Evolutionary conservation across 2,329 filamentous ascomycete genomes (phyloP).

Genomic region (Monilinia fructicola): DNA sequence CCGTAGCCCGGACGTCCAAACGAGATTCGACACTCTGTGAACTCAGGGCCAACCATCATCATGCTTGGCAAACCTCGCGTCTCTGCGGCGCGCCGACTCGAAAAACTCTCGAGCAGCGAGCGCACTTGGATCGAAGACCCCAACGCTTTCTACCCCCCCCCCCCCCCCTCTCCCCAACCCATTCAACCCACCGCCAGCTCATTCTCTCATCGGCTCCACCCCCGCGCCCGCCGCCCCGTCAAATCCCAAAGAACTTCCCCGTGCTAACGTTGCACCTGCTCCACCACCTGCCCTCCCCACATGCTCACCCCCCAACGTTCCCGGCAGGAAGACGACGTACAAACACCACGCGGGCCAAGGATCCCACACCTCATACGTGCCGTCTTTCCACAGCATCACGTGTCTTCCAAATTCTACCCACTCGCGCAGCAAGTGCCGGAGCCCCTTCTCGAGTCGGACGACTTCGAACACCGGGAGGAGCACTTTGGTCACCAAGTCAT

Average conservation of each 20-base stretch:
- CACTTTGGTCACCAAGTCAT: slow-evolving; percentile 55
- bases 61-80: too few species aligned
- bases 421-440: slow-evolving; percentile 30
- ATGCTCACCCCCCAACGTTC: slow-evolving; percentile 50
- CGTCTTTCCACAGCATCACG: slow-evolving; percentile 54
- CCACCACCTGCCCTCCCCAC: slow-evolving; percentile 52
- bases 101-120: too few species aligned
- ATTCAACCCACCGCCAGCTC: too few species aligned
- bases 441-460: slow-evolving; percentile 33
- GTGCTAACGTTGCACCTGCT: slow-evolving; percentile 68
- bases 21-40: too few species aligned
- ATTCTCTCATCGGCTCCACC: not conserved
- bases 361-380: slow-evolving; percentile 54
- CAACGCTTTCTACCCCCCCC: too few species aligned
- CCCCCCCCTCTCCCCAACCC: too few species aligned
- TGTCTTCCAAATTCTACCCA: slow-evolving; percentile 42
- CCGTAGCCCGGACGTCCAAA: too few species aligned
- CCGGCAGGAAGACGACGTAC: slow-evolving; percentile 57
- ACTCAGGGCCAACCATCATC: too few species aligned
- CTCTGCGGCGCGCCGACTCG: too few species aligned
- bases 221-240: not conserved
- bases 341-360: slow-evolving; percentile 58
- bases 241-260: slow-evolving; percentile 52
- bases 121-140: too few species aligned
- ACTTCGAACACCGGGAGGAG: slow-evolving; percentile 47